A percentile compares a stretch with the other conserved stretches of the same genome.
Evolutionary conservation across 495 filamentous ascomycete species (phyloP).

Genomic region (Penicillium macrosclerotiorum): DNA sequence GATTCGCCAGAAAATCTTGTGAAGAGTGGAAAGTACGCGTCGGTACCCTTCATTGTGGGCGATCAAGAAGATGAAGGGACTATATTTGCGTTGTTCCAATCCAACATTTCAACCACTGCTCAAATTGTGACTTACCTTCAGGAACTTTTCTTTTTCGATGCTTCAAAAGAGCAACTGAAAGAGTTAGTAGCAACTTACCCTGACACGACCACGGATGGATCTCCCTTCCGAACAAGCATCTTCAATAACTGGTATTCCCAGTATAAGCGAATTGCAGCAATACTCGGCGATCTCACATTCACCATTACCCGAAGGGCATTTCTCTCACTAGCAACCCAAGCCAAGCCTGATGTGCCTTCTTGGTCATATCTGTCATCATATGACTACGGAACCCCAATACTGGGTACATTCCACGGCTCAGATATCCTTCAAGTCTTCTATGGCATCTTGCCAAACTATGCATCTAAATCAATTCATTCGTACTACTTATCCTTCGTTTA

Average conservation of each 20-base stretch:
- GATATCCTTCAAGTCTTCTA: slow-evolving; percentile 68
- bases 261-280: slow-evolving; percentile 74
- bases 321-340: slow-evolving; percentile 38
- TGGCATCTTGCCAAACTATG: slow-evolving; percentile 59
- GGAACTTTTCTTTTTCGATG: slow-evolving; percentile 54
- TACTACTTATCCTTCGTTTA: slow-evolving; percentile 69
- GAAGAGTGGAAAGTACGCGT: slow-evolving; percentile 50
- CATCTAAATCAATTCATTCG: slow-evolving; percentile 53
- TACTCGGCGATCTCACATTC: slow-evolving; percentile 68
- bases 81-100: slow-evolving; percentile 60
- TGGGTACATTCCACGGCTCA: slow-evolving; percentile 71
- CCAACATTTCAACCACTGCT: slow-evolving; percentile 58
- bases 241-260: slow-evolving; percentile 67
- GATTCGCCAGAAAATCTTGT: slow-evolving; percentile 55
- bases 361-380: slow-evolving; percentile 75
- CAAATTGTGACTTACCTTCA: slow-evolving; percentile 59
- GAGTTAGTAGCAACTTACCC: slow-evolving; percentile 57
- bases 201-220: slow-evolving; percentile 48
- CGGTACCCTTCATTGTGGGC: slow-evolving; percentile 57
- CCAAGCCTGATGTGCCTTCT: slow-evolving; percentile 52
- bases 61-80: slow-evolving; percentile 63
- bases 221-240: slow-evolving; percentile 62
- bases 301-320: slow-evolving; percentile 61
- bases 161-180: slow-evolving; percentile 40
- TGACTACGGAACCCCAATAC: slow-evolving; percentile 62